Percentiles rank a stretch among this genome's conserved stretches.
phyloP scores from a whole-genome alignment of 768 basidiomycete species.

The Tylopilus balloui region DNA sequence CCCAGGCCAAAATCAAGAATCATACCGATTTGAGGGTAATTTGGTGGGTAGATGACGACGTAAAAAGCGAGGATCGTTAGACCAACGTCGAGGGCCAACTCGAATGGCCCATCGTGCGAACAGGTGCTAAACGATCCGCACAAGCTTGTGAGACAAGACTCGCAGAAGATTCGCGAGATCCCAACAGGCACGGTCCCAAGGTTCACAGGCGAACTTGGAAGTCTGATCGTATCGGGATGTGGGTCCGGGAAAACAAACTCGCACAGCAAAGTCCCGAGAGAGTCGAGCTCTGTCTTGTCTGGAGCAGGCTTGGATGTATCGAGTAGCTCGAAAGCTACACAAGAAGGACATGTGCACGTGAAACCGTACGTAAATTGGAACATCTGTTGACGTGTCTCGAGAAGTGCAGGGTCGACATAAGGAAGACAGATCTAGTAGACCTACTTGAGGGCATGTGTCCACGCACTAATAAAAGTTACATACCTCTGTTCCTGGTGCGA shows the following conservation, averaged over 20 bases:
- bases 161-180: conserved; percentile 46
- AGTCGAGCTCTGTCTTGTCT: conserved; percentile 13
- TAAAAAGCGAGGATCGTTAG: conserved; percentile 62
- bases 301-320: conserved; percentile 39
- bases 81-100: conserved; percentile 50
- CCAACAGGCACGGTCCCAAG: conserved; percentile 34
- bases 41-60: conserved; percentile 62
- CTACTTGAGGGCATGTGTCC: background rate
- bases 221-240: conserved; percentile 18
- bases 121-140: conserved; percentile 62
- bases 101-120: conserved; percentile 64
- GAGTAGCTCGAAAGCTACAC: conserved; percentile 40
- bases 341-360: conserved; percentile 57
- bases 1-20: background rate
- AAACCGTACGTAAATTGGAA: conserved; percentile 66
- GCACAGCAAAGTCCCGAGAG: conserved; percentile 34
- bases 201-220: conserved; percentile 22
- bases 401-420: conserved; percentile 74
- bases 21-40: conserved; percentile 81
- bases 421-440: conserved; percentile 61
- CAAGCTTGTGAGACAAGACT: conserved; percentile 51
- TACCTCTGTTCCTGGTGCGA: conserved; percentile 64
- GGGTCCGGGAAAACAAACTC: conserved; percentile 35
- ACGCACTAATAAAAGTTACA: background rate
- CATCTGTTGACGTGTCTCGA: conserved; percentile 55